These are phyloP conservation scores for Barnettozyma sucrosica DNA, from an alignment of 805 yeast species.

Conservation along the genomic window DNA sequence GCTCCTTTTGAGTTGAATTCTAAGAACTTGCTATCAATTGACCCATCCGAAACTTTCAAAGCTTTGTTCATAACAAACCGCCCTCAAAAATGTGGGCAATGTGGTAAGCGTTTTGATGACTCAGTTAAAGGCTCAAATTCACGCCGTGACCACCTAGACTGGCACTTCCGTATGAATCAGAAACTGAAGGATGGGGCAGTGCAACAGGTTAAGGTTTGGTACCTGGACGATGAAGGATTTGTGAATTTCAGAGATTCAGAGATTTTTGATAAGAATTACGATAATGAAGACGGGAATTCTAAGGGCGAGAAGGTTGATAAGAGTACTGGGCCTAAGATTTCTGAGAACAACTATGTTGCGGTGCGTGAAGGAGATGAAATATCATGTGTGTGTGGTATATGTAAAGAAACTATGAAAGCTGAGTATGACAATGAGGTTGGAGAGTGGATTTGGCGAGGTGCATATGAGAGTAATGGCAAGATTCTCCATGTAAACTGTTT, in stretches of 20 bases:
- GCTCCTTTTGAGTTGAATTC: constrained; percentile 25
- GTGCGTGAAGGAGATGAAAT: constrained; percentile 57
- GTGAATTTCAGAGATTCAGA: constrained; percentile 65
- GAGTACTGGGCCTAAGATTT: constrained; percentile 6
- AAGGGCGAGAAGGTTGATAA: constrained; percentile 16
- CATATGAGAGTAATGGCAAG: constrained; percentile 43
- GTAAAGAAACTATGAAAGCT: constrained; percentile 60
- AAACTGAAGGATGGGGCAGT: constrained; percentile 48
- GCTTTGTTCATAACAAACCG: constrained; percentile 26
- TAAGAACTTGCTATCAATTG: constrained; percentile 26
- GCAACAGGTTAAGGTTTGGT: constrained; percentile 80
- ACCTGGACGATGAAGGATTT: constrained; percentile 68
- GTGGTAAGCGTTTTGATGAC: constrained; percentile 79
- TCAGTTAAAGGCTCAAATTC: constrained; percentile 47
- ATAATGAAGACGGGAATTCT: constrained; percentile 9
- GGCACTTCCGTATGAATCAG: constrained; percentile 93
- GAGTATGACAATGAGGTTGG: constrained; percentile 68
- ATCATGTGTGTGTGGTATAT: constrained; percentile 54
- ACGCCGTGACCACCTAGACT: constrained; percentile 74
- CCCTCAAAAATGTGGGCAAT: constrained; percentile 79
- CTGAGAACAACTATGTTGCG: constrained; percentile 38
- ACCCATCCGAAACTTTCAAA: constrained; percentile 39
- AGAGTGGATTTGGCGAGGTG: constrained; percentile 78
- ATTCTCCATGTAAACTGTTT: constrained; percentile 66
- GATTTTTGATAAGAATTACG: constrained; percentile 22